A percentile compares a stretch with the other conserved stretches of the same genome.
phyloP scores from a whole-genome alignment of 257 asterid genomes.

The Nicotiana sylvestris region DNA sequence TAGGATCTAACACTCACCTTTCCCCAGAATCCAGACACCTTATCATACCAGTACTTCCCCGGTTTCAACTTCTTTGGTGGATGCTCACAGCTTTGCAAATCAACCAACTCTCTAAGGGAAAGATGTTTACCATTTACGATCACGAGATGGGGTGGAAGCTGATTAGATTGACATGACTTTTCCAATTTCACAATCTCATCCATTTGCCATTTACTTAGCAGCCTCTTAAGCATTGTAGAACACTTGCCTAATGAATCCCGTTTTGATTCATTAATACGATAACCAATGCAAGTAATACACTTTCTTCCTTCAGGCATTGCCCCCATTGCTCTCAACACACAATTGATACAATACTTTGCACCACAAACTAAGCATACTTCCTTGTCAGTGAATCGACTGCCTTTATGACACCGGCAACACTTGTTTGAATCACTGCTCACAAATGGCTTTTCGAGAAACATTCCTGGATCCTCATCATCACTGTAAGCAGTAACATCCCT shows the following conservation, averaged over 20 bases:
- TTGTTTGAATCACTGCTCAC: slow-evolving; percentile 42
- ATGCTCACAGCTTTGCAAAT: slow-evolving; percentile 53
- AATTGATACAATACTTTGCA: slow-evolving; percentile 67
- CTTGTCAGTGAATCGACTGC: slow-evolving; percentile 50
- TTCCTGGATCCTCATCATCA: slow-evolving; percentile 22
- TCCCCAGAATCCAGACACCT: slow-evolving; percentile 90
- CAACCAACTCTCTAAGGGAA: slow-evolving; percentile 48
- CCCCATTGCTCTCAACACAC: slow-evolving; percentile 92
- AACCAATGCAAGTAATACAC: slow-evolving; percentile 62
- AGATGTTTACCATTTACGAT: slow-evolving; percentile 53
- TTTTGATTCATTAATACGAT: slow-evolving; percentile 52
- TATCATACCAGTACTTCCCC: slow-evolving; percentile 91
- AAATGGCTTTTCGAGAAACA: slow-evolving; percentile 31
- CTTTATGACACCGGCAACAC: slow-evolving; percentile 59
- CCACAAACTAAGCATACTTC: slow-evolving; percentile 80
- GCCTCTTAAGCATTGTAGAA: slow-evolving; percentile 55
- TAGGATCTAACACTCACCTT: slow-evolving; percentile 45
- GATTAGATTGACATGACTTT: slow-evolving; percentile 57
- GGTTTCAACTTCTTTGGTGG: slow-evolving; percentile 91
- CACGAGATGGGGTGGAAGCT: slow-evolving; percentile 58
- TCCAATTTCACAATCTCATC: slow-evolving; percentile 55
- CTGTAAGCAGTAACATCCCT: slow-evolving; percentile 30
- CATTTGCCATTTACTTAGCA: slow-evolving; percentile 38
- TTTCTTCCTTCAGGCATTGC: slow-evolving; percentile 96
- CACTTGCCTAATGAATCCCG: slow-evolving; percentile 66